A percentile compares a stretch with the other conserved stretches of the same genome.
phyloP scores from a whole-genome alignment of 2,329 filamentous ascomycete genomes.

The Monosporascus sp. region DNA sequence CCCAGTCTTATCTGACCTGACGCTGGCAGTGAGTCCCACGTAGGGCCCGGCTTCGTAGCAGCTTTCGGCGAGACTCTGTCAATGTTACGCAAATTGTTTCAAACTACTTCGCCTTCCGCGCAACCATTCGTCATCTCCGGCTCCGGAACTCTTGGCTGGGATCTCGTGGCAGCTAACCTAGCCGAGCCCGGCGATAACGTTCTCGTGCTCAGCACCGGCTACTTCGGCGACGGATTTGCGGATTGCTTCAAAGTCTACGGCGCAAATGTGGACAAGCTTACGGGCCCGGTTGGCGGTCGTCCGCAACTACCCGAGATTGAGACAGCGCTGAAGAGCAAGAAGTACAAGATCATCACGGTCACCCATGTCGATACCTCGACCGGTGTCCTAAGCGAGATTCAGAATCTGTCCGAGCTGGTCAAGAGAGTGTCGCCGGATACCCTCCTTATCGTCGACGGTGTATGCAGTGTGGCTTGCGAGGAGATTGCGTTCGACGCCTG shows the following conservation, averaged over 20 bases:
- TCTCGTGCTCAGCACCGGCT: constrained; percentile 90
- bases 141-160: constrained; percentile 94
- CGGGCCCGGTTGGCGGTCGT: constrained; percentile 80
- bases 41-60: constrained; percentile 81
- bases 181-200: constrained; percentile 85
- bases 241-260: constrained; percentile 91
- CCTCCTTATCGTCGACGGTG: constrained; percentile 86
- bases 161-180: constrained; percentile 90
- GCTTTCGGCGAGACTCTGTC: constrained; percentile 85
- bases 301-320: constrained; percentile 86
- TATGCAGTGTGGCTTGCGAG: constrained; percentile 94
- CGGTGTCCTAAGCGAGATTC: constrained; percentile 87
- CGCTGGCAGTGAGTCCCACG: constrained; percentile 76
- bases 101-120: constrained; percentile 72
- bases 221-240: constrained; percentile 93
- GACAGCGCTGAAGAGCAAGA: constrained; percentile 79
- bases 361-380: constrained; percentile 98
- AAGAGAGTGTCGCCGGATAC: constrained; percentile 86
- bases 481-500: constrained; percentile 95
- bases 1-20: constrained; percentile 4
- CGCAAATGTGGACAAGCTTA: constrained; percentile 82
- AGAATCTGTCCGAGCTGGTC: constrained; percentile 76
- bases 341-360: constrained; percentile 90
- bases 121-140: constrained; percentile 94
- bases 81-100: constrained; percentile 89